Conservation (phyloP, 768 basidiomycete species). For the Suillus plorans region DNA sequence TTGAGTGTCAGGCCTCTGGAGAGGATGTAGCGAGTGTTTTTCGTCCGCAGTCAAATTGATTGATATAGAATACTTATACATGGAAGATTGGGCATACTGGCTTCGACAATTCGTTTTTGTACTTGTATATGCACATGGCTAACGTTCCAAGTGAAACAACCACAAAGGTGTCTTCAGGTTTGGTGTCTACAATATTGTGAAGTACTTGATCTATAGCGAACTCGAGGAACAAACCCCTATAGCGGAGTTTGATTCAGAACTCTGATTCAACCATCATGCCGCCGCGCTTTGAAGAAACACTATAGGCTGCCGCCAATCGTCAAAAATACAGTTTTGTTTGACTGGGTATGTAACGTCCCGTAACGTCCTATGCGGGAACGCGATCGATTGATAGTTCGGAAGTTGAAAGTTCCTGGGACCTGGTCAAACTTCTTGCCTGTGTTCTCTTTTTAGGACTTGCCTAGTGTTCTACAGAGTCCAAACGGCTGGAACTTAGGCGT, state of each 20-base stretch:
- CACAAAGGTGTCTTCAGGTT: background rate
- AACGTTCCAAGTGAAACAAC: background rate
- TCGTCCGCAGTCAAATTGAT: background rate
- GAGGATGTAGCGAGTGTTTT: constrained; percentile 66
- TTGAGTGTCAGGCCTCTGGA: constrained; percentile 89
- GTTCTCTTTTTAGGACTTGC: background rate
- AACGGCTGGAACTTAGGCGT: background rate
- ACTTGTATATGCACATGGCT: constrained; percentile 38
- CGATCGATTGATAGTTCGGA: background rate
- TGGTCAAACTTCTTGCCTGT: background rate
- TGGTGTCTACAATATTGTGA: too few species aligned
- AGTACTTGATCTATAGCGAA: too few species aligned
- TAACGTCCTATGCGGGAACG: background rate
- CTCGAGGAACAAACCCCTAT: too few species aligned
- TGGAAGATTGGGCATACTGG: background rate
- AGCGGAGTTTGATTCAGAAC: too few species aligned
- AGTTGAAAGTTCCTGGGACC: background rate
- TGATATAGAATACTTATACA: background rate
- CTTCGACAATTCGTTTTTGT: background rate
- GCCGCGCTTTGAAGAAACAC: too few species aligned
- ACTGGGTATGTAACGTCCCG: background rate
- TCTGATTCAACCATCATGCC: too few species aligned
- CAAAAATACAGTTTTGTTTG: background rate
- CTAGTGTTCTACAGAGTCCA: background rate
- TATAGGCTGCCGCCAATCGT: background rate